Conservation (phyloP, 208 protist genomes). For the Vickermania ingenoplastis region DNA sequence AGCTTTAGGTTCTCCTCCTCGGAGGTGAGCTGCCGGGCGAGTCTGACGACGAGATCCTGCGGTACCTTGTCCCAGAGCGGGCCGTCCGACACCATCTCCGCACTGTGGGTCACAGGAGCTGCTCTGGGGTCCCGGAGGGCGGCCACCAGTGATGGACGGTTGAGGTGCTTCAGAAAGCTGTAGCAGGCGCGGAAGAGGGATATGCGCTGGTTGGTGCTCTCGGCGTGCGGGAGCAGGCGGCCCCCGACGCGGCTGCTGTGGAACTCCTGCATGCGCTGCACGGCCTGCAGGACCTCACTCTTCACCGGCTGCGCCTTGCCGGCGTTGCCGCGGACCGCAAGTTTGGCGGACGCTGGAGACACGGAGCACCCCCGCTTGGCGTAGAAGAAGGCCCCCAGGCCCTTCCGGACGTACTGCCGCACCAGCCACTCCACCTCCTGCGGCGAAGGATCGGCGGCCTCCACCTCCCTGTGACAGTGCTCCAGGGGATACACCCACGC, state of each 20-base stretch:
- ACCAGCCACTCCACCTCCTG: slow-evolving; percentile 37
- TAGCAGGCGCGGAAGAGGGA: background rate
- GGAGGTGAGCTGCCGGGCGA: slow-evolving; percentile 8
- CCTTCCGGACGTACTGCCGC: slow-evolving; percentile 36
- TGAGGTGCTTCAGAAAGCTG: slow-evolving; percentile 1
- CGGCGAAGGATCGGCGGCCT: slow-evolving; percentile 23
- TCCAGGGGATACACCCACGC: background rate
- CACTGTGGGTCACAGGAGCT: background rate
- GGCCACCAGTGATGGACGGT: background rate
- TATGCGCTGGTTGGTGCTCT: background rate
- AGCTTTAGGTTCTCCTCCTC: slow-evolving; percentile 21
- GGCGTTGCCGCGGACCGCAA: background rate
- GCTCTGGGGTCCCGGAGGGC: background rate
- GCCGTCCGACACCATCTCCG: background rate
- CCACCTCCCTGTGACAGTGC: slow-evolving; percentile 9
- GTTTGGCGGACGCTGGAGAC: background rate
- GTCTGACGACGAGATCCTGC: background rate
- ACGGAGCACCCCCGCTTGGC: background rate
- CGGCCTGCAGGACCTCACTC: slow-evolving; percentile 10
- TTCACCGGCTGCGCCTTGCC: background rate
- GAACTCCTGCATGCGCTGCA: slow-evolving; percentile 18
- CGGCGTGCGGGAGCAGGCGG: background rate
- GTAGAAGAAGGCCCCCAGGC: slow-evolving; percentile 12
- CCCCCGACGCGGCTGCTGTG: background rate
- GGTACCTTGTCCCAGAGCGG: background rate